These are phyloP conservation scores for Rhododendron mucronatum DNA, from an alignment of 148 eudicot species.

Conservation along the genomic window DNA sequence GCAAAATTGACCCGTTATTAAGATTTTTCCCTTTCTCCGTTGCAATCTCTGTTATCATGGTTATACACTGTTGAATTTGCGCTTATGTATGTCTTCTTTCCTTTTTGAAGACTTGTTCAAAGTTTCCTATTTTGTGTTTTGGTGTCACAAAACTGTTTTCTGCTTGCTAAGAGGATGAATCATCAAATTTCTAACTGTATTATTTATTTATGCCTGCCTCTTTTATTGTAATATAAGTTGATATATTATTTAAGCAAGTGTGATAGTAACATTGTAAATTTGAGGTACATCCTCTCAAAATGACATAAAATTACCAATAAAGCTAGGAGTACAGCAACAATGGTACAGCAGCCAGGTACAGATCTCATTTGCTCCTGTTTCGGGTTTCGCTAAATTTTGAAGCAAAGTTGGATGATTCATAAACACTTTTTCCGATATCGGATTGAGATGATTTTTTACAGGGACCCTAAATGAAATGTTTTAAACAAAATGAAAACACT, in stretches of 20 bases:
- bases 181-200: neutral
- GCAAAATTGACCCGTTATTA: neutral
- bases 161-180: neutral
- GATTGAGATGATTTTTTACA: too few species aligned
- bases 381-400: too few species aligned
- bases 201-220: neutral
- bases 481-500: too few species aligned
- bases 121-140: neutral
- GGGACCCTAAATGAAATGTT: too few species aligned
- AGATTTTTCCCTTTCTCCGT: neutral
- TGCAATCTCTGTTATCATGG: neutral
- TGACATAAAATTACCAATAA: neutral
- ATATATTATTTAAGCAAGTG: neutral
- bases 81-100: neutral
- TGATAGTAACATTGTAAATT: neutral
- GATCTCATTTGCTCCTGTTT: too few species aligned
- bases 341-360: too few species aligned
- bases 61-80: neutral
- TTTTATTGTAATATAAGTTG: neutral
- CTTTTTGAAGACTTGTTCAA: neutral
- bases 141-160: neutral
- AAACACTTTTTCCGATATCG: too few species aligned
- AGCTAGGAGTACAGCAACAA: too few species aligned
- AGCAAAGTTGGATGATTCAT: too few species aligned
- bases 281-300: neutral